These are phyloP conservation scores for Cenchrus fungigraminus DNA, from an alignment of 176 grass and related monocot genomes.

Conservation along the genomic window DNA sequence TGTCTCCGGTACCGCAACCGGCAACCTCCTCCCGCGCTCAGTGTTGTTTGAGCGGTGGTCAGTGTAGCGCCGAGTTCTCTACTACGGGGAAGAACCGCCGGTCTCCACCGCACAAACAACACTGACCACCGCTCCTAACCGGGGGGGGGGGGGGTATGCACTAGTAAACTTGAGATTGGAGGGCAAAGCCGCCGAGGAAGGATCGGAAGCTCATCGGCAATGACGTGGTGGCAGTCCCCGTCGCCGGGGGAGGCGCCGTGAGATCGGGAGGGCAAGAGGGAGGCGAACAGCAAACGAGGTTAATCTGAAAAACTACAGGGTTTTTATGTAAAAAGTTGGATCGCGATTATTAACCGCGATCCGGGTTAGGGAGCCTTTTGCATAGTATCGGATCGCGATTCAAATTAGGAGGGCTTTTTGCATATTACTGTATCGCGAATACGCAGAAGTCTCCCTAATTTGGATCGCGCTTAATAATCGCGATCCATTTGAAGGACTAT, in stretches of 20 bases:
- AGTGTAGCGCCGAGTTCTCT: neutral
- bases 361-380: neutral
- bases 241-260: neutral
- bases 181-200: neutral
- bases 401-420: neutral
- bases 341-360: neutral
- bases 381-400: neutral
- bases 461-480: too few species aligned
- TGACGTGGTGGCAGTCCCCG: neutral
- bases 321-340: neutral
- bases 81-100: neutral
- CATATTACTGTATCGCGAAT: neutral
- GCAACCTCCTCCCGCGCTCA: neutral
- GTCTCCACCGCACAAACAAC: neutral
- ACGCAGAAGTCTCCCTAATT: too few species aligned
- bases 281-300: too few species aligned
- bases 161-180: neutral
- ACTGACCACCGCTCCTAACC: neutral
- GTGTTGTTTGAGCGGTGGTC: too few species aligned
- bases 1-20: neutral
- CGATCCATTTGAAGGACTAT: neutral
- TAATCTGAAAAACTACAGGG: neutral
- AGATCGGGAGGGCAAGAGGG: neutral
- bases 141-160: neutral
- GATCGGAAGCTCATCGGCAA: neutral